Percentiles rank a stretch among this genome's conserved stretches.
Conservation (phyloP, 306 rosid genomes). For the Echinosophora koreensis region DNA sequence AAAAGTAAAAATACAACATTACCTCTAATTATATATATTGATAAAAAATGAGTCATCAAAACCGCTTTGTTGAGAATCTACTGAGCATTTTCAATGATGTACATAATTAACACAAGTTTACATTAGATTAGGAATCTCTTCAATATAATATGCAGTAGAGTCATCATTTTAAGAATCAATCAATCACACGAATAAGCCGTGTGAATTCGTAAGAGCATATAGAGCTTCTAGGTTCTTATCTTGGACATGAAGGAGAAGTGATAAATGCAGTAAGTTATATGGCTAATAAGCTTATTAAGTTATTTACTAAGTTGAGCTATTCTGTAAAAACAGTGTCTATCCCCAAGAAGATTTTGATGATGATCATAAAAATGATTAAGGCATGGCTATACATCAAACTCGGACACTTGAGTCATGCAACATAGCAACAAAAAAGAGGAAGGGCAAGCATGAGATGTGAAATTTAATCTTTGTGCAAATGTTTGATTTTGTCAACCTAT, state of each 20-base stretch:
- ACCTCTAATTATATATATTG: slow-evolving; percentile 78
- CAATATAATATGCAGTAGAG: slow-evolving; percentile 23
- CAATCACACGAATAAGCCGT: not conserved
- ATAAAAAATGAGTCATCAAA: slow-evolving; percentile 91
- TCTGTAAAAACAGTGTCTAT: not conserved
- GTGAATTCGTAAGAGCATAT: slow-evolving; percentile 20
- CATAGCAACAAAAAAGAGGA: slow-evolving; percentile 26
- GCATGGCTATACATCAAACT: slow-evolving; percentile 14
- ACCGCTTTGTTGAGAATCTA: slow-evolving; percentile 89
- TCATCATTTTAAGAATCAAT: slow-evolving; percentile 17
- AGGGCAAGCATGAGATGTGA: not conserved
- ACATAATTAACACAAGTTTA: slow-evolving; percentile 43
- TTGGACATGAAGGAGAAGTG: not conserved
- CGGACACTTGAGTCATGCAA: not conserved
- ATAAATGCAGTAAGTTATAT: slow-evolving; percentile 24
- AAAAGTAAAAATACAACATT: too few relatives aligned
- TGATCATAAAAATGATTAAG: not conserved
- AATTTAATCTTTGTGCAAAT: not conserved
- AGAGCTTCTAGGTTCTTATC: slow-evolving; percentile 22
- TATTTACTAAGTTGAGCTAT: slow-evolving; percentile 13
- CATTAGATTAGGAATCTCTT: slow-evolving; percentile 13
- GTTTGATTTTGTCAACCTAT: slow-evolving; percentile 37
- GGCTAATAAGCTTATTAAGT: not conserved
- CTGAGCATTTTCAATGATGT: slow-evolving; percentile 81
- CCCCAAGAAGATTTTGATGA: not conserved